Percentiles rank a stretch among this genome's conserved stretches.
Conservation (phyloP, 2,329 filamentous ascomycete species). For the Colletotrichum endophyticum region DNA sequence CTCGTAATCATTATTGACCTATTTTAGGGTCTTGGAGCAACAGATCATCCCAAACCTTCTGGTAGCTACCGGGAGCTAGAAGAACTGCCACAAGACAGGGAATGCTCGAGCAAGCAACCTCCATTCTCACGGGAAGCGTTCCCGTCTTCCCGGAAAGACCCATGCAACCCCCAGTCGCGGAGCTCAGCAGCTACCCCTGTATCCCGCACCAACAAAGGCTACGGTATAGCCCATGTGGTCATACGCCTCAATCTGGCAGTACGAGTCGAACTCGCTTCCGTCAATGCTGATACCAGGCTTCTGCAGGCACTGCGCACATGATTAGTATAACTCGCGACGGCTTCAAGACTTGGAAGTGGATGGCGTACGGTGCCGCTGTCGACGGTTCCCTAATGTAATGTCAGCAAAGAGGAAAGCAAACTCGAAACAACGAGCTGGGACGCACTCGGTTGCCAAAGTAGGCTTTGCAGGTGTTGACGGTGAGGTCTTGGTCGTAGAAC, state of each 20-base stretch:
- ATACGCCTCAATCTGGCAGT: not conserved
- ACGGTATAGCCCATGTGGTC: not conserved
- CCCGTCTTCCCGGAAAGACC: not conserved
- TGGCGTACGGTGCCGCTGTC: not conserved
- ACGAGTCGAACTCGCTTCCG: not conserved
- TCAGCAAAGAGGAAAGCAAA: not conserved
- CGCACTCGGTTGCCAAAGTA: not conserved
- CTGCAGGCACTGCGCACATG: not conserved
- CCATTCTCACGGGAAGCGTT: rapidly evolving
- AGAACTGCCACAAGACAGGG: not conserved
- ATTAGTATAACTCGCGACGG: not conserved
- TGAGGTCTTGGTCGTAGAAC: not conserved
- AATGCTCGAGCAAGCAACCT: not conserved
- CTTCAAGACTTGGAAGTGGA: too few species aligned
- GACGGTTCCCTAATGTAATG: not conserved
- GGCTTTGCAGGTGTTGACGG: not conserved
- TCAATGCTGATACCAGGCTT: not conserved
- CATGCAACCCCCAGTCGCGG: not conserved
- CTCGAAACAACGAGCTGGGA: not conserved
- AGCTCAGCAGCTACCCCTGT: not conserved
- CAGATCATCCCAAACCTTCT: too few species aligned
- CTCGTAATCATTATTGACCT: too few species aligned
- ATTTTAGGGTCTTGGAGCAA: too few species aligned
- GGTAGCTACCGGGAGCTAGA: too few species aligned
- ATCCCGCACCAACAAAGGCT: not conserved